Percentiles rank a stretch among this genome's conserved stretches.
phyloP scores from a whole-genome alignment of 805 yeast genomes.

The Wickerhamiella spandovensis region DNA sequence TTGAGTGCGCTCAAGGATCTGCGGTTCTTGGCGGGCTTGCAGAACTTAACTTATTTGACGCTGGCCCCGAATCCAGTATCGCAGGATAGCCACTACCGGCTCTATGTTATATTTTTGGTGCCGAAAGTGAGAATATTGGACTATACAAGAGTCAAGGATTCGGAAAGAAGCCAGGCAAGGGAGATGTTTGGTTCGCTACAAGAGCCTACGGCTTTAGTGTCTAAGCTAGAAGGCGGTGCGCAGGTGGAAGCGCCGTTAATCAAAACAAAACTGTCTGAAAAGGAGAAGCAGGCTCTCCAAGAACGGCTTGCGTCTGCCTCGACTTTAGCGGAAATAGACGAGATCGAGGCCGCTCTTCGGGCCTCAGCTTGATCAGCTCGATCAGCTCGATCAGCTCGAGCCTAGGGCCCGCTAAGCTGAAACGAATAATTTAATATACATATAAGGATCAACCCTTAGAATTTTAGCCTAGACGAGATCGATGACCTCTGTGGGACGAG shows the following conservation, averaged over 20 bases:
- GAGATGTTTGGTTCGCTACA: conserved; percentile 30
- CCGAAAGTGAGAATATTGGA: conserved; percentile 59
- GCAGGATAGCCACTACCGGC: conserved; percentile 39
- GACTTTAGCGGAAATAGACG: conserved; percentile 60
- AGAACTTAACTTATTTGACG: conserved; percentile 34
- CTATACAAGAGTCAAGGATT: conserved; percentile 43
- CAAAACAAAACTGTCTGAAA: conserved; percentile 37
- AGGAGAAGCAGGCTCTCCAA: conserved; percentile 40
- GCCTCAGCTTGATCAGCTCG: conserved; percentile 11
- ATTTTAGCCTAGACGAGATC: not conserved
- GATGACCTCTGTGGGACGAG: not conserved
- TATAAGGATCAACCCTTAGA: too few relatives aligned
- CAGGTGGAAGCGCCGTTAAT: conserved; percentile 26
- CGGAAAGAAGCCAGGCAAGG: conserved; percentile 37
- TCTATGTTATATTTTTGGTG: conserved; percentile 42
- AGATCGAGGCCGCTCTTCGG: conserved; percentile 44
- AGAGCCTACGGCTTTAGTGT: conserved; percentile 25
- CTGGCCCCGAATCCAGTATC: conserved; percentile 49
- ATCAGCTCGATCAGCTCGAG: too few relatives aligned
- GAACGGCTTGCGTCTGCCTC: conserved; percentile 47
- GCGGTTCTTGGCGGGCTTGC: conserved; percentile 28
- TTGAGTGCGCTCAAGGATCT: conserved; percentile 35
- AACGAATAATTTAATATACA: not conserved
- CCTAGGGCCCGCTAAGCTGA: not conserved
- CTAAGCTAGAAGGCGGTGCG: conserved; percentile 19